Conservation (phyloP, 2,329 filamentous ascomycete genomes). For the Coniosporium tulheliwenetii region DNA sequence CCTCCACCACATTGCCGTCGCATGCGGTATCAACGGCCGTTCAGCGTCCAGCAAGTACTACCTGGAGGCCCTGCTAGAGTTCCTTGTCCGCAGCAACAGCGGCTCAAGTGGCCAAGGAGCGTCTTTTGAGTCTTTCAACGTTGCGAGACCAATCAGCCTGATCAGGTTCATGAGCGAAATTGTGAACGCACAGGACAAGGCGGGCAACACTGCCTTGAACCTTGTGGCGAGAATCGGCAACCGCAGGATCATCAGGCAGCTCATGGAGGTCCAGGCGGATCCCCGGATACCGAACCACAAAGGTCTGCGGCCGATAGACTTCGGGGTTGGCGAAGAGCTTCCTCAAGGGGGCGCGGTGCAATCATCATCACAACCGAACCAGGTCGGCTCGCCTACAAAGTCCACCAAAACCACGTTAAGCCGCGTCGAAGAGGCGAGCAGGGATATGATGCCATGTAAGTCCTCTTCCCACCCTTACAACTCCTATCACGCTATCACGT, state of each 20-base stretch:
- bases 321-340: constrained; percentile 67
- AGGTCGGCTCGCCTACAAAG: constrained; percentile 18
- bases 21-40: constrained; percentile 86
- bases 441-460: constrained; percentile 62
- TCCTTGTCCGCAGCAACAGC: constrained; percentile 66
- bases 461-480: constrained; percentile 1
- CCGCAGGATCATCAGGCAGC: constrained; percentile 86
- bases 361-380: constrained; percentile 20
- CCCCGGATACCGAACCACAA: constrained; percentile 84
- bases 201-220: constrained; percentile 87
- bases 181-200: constrained; percentile 87
- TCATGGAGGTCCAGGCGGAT: constrained; percentile 88
- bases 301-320: constrained; percentile 79
- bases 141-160: constrained; percentile 57
- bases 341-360: not conserved
- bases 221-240: constrained; percentile 88
- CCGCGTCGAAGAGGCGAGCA: constrained; percentile 54
- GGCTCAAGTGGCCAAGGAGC: constrained; percentile 23
- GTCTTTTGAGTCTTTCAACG: constrained; percentile 10
- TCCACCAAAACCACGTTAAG: constrained; percentile 19
- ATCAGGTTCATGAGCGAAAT: constrained; percentile 94
- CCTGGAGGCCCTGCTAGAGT: constrained; percentile 83
- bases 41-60: constrained; percentile 91
- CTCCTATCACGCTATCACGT: constrained; percentile 3
- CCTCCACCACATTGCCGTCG: constrained; percentile 89